Evolutionary conservation across 495 filamentous ascomycete genomes (phyloP), one percentile per base, ranked within the genome.

Genomic region (Rusavskia elegans): DNA sequence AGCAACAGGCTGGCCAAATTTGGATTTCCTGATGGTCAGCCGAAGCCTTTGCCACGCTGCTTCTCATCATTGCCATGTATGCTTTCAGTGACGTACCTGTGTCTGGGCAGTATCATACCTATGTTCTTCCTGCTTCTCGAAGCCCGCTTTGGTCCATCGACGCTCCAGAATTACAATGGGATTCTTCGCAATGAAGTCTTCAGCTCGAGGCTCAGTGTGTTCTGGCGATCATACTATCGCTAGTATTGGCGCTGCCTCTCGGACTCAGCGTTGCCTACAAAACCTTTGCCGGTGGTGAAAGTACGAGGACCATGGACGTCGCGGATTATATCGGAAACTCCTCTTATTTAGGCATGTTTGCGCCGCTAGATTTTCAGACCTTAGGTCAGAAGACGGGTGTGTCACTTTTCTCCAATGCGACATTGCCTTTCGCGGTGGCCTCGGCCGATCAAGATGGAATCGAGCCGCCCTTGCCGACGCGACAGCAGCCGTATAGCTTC

Each of bases 201-300:
- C 13, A 25, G 16, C 19, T 46, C 55, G 1, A 27, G 35, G 30
- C 46, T 52, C 11, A 35, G 39, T 25, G 5, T 30, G 0, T 17
- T 40, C 11, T 57, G 52, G 55, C 52, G 55, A 1, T 55, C 4
- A 9, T 41, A n/a, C 40, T 57, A 14, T 46, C n/a, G 2, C n/a
- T 49, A 7, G 35, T 53, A 21, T 4, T 32, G 4, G 35, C 38
- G 11, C 37, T 58, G 14, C 56, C 53, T 3, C 38, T 56, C 3
- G 53, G 48, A 49, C 49, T 58, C 11, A 55, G 56, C 32, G 53
- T 50, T 42, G 53, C 53, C 6, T 58, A 58, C 45, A 58, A 58
- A 32, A 53, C 19, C 10, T 58, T 58, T 19, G 9, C 36, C 3
- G 56, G 49, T 1, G 56, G 56, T 3, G 21, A 48, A 23, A 56